Evolutionary conservation across 2,329 filamentous ascomycete species (phyloP).

Genomic region (Parastagonospora avenae): DNA sequence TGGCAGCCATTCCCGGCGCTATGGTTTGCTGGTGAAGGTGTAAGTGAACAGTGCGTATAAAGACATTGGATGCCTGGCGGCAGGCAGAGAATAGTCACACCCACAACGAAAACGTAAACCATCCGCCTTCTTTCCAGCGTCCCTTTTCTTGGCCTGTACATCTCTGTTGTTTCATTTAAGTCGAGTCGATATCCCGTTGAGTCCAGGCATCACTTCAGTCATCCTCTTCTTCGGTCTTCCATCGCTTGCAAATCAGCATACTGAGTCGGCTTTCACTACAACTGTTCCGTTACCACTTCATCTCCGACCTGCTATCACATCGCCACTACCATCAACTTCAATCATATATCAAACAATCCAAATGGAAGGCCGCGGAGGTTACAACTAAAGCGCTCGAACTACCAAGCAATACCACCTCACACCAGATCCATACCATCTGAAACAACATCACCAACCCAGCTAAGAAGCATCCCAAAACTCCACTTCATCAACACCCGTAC

Average conservation of each 20-base stretch:
- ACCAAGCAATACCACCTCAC: slow-evolving; percentile 1
- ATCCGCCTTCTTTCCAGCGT: slow-evolving; percentile 14
- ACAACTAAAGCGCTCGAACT: slow-evolving; percentile 43
- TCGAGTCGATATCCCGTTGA: slow-evolving; percentile 10
- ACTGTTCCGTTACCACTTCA: background rate
- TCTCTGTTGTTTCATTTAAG: slow-evolving; percentile 12
- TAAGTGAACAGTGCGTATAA: slow-evolving; percentile 29
- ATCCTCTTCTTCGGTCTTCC: slow-evolving; percentile 18
- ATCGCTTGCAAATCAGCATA: slow-evolving; percentile 5
- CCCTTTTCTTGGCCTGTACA: slow-evolving; percentile 12
- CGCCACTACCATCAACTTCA: slow-evolving; percentile 6
- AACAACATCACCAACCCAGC: slow-evolving; percentile 4
- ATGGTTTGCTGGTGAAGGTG: slow-evolving; percentile 18
- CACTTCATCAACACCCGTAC: slow-evolving; percentile 5
- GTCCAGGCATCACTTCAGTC: slow-evolving; percentile 8
- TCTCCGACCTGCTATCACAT: slow-evolving; percentile 1
- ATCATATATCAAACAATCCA: background rate
- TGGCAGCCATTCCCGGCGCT: slow-evolving; percentile 14
- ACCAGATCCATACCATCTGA: too few relatives aligned
- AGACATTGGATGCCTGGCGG: slow-evolving; percentile 35
- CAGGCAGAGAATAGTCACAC: slow-evolving; percentile 20
- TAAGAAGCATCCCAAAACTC: slow-evolving; percentile 20
- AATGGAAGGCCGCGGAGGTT: slow-evolving; percentile 46
- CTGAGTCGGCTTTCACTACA: background rate
- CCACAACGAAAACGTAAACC: slow-evolving; percentile 9